A percentile compares a stretch with the other conserved stretches of the same genome.
Conservation (phyloP, 331 rosid species). For the Acacia concinna region DNA sequence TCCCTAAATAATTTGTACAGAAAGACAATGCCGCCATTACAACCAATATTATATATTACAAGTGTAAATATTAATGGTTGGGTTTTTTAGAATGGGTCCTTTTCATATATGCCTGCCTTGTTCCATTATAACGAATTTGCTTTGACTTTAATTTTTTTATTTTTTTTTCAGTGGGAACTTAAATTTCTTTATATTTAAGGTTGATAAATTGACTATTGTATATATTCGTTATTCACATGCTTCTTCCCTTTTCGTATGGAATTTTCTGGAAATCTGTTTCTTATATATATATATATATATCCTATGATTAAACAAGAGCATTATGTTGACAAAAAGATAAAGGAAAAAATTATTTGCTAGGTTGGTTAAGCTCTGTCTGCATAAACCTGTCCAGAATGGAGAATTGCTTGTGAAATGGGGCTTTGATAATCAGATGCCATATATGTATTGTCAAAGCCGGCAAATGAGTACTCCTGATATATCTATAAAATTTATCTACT, state of each 20-base stretch:
- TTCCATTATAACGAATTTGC: background rate
- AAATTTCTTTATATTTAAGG: background rate
- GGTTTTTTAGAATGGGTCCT: background rate
- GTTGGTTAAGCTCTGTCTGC: background rate
- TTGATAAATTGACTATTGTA: background rate
- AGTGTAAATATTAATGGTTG: background rate
- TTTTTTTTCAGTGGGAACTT: too few relatives aligned
- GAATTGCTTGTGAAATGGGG: constrained; percentile 25
- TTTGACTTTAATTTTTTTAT: background rate
- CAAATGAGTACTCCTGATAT: background rate
- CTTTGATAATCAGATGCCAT: background rate
- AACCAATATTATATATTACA: background rate
- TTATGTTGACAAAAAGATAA: background rate
- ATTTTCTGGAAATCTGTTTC: background rate
- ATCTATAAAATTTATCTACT: background rate
- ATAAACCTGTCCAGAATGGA: background rate
- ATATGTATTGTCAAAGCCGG: constrained; percentile 13
- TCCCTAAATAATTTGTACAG: background rate
- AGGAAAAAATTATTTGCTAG: background rate
- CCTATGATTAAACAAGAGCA: too few relatives aligned
- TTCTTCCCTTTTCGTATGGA: background rate
- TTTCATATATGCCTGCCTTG: background rate
- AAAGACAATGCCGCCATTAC: background rate
- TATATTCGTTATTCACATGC: background rate
- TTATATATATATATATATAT: background rate